phyloP scores from a whole-genome alignment of 495 filamentous ascomycete species.

The Usnea hakonensis region DNA sequence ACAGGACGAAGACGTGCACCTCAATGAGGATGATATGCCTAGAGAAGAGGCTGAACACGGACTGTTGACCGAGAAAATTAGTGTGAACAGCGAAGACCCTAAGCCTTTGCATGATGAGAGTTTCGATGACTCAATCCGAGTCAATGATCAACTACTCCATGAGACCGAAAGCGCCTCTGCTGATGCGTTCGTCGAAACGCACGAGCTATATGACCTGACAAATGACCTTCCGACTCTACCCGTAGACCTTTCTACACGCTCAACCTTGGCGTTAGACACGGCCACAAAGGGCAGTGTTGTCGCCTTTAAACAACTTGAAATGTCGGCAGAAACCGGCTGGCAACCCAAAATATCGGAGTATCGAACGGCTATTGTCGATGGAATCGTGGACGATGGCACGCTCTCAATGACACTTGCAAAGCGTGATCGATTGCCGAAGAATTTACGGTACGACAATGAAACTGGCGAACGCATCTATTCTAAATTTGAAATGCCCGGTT shows the following conservation, averaged over 20 bases:
- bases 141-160: slow-evolving; percentile 29
- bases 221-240: slow-evolving; percentile 65
- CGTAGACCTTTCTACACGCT: slow-evolving; percentile 48
- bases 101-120: slow-evolving; percentile 19
- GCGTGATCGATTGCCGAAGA: slow-evolving; percentile 51
- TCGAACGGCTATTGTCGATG: slow-evolving; percentile 57
- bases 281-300: slow-evolving; percentile 60
- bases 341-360: slow-evolving; percentile 62
- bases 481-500: slow-evolving; percentile 61
- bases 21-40: not conserved
- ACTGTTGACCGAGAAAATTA: not conserved
- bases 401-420: slow-evolving; percentile 59
- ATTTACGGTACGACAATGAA: slow-evolving; percentile 42
- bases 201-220: slow-evolving; percentile 31
- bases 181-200: slow-evolving; percentile 29
- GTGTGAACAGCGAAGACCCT: not conserved
- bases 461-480: slow-evolving; percentile 53
- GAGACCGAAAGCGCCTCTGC: slow-evolving; percentile 26
- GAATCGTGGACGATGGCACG: slow-evolving; percentile 37
- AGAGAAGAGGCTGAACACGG: not conserved
- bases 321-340: slow-evolving; percentile 70
- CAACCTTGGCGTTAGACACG: slow-evolving; percentile 45
- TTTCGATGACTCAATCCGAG: slow-evolving; percentile 15
- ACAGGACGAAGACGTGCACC: not conserved
- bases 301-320: slow-evolving; percentile 67